Conservation (phyloP, 2,329 filamentous ascomycete genomes). For the Chrysoporthe cubensis region DNA sequence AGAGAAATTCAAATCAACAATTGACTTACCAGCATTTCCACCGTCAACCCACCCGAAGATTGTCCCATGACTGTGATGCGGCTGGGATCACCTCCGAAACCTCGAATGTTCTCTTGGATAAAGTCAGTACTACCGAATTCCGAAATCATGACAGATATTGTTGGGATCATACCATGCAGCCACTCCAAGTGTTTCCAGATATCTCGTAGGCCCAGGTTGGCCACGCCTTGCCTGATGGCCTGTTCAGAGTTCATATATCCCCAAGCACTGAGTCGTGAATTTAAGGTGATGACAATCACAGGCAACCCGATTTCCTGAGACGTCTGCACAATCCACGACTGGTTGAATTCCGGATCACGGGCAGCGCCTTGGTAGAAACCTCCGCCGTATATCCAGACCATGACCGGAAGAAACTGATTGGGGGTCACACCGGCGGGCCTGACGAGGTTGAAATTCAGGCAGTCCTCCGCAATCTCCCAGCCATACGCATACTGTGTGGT, state of each 20-base stretch:
- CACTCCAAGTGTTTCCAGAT: slow-evolving; percentile 11
- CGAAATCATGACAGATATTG: not conserved
- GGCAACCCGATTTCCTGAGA: slow-evolving; percentile 9
- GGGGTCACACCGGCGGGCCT: slow-evolving; percentile 34
- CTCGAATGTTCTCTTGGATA: not conserved
- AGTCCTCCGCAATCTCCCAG: slow-evolving; percentile 41
- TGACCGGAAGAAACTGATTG: slow-evolving; percentile 13
- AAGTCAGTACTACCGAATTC: not conserved
- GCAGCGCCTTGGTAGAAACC: slow-evolving; percentile 12
- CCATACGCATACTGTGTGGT: slow-evolving; percentile 3
- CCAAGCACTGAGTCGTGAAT: slow-evolving; percentile 13
- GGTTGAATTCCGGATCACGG: slow-evolving; percentile 9
- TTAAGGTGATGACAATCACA: slow-evolving; percentile 9
- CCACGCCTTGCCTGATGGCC: slow-evolving; percentile 11
- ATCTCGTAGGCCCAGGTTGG: slow-evolving; percentile 10
- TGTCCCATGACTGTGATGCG: slow-evolving; percentile 14
- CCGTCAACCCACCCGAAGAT: slow-evolving; percentile 9
- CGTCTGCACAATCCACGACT: slow-evolving; percentile 11
- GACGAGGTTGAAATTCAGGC: slow-evolving; percentile 42
- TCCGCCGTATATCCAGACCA: slow-evolving; percentile 17
- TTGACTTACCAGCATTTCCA: slow-evolving; percentile 10
- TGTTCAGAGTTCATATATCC: slow-evolving; percentile 13
- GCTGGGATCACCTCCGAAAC: slow-evolving; percentile 10
- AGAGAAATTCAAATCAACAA: not conserved
- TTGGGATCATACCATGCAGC: not conserved